These are phyloP conservation scores for Neolentinus lepideus DNA, from an alignment of 1,284 basidiomycete genomes.

Conservation along the genomic window DNA sequence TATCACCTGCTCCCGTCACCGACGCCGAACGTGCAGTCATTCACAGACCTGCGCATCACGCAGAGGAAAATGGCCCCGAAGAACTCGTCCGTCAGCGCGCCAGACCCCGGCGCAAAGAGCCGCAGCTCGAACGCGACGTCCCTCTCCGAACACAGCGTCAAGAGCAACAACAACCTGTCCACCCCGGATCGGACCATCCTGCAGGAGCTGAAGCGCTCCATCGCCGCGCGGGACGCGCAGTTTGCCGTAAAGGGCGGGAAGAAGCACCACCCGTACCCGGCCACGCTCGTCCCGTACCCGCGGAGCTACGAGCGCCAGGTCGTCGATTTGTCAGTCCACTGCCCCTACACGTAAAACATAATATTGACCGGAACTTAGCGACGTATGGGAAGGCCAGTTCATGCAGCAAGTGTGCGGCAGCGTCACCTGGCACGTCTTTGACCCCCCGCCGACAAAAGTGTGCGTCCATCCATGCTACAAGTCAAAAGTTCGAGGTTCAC, in stretches of 20 bases:
- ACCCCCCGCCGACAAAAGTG: slow-evolving; percentile 51
- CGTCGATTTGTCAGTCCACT: slow-evolving; percentile 49
- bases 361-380: slow-evolving; percentile 28
- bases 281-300: slow-evolving; percentile 55
- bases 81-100: slow-evolving; percentile 1
- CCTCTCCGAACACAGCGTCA: neutral
- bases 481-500: slow-evolving; percentile 7
- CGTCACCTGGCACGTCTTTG: slow-evolving; percentile 55
- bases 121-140: neutral
- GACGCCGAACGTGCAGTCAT: neutral
- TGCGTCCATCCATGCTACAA: slow-evolving; percentile 24
- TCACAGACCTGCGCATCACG: slow-evolving; percentile 6
- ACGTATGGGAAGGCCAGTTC: slow-evolving; percentile 60
- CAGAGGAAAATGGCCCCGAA: slow-evolving; percentile 7
- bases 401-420: slow-evolving; percentile 45
- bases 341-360: neutral
- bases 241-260: slow-evolving; percentile 46
- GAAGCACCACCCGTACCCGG: slow-evolving; percentile 46
- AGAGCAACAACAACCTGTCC: slow-evolving; percentile 29
- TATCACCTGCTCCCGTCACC: neutral
- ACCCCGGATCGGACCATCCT: slow-evolving; percentile 54
- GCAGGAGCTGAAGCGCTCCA: slow-evolving; percentile 42
- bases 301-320: slow-evolving; percentile 52
- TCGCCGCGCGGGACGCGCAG: slow-evolving; percentile 43
- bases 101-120: neutral